Base-by-base conservation (phyloP, 1,284 basidiomycete genomes). In the Pterulicium gracile region DNA sequence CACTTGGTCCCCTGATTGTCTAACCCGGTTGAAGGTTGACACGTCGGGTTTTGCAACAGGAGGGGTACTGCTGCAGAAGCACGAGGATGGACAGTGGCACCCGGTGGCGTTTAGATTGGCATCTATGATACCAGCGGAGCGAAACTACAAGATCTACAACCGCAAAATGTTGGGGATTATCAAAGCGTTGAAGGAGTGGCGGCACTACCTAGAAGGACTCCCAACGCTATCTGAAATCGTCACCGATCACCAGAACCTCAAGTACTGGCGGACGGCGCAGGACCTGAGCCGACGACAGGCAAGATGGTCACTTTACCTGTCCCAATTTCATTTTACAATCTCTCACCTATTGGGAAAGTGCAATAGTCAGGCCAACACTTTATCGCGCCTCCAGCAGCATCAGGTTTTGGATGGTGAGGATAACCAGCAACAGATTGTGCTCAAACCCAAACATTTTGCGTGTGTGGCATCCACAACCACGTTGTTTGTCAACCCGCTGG, bases 221-320 rank as follows among this genome's bases (percentile, higher is more conserved):
- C n/a, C n/a, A n/a, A n/a, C n/a, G n/a, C n/a, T n/a, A n/a, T n/a
- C n/a, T n/a, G n/a, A n/a, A n/a, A n/a, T n/a, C n/a, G n/a, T n/a
- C n/a, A n/a, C n/a, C n/a, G n/a, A n/a, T n/a, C n/a, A n/a, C n/a
- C n/a, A n/a, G n/a, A n/a, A n/a, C n/a, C n/a, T n/a, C n/a, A n/a
- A n/a, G n/a, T n/a, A n/a, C n/a, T n/a, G n/a, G n/a, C n/a, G n/a
- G n/a, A n/a, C n/a, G n/a, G n/a, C n/a, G 0, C 55, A 58, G n/a
- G 58, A 56, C 5, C 53, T 69, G 0, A 65, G 57, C 42, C 46
- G 56, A 24, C 21, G 60, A 5, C 68, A 72, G 47, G 65, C 61
- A 0, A 43, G 61, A 19, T 72, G 69, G 67, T 46, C 50, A 2
- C 43, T 60, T 2, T 47, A 57, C n/a, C 51, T 71, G 0, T 22